phyloP scores from a whole-genome alignment of 176 grass and related monocot genomes.

The Oropetium thomaeum region DNA sequence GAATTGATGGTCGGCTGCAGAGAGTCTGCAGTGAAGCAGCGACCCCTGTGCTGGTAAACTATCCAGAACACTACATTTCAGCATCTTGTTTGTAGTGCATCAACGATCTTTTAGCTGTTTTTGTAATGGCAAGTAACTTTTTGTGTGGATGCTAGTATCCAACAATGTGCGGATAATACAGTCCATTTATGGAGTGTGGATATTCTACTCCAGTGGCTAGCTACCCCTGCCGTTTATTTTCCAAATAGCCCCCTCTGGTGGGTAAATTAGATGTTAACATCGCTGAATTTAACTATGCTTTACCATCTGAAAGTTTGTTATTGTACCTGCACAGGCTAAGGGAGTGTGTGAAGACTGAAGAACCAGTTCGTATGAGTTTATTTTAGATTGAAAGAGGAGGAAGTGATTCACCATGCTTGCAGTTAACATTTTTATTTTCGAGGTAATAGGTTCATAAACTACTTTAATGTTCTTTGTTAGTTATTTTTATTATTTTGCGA shows the following conservation, averaged over 20 bases:
- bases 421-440: neutral
- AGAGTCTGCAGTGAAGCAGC: neutral
- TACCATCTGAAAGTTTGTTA: neutral
- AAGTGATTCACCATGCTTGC: neutral
- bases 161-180: neutral
- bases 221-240: too few relatives aligned
- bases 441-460: conserved; percentile 6
- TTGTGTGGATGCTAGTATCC: conserved; percentile 1
- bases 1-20: neutral
- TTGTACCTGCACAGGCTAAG: neutral
- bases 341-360: neutral
- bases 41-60: conserved; percentile 9
- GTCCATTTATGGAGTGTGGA: neutral
- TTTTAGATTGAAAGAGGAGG: neutral
- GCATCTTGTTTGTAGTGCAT: neutral
- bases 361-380: neutral
- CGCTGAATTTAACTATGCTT: neutral
- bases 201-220: too few relatives aligned
- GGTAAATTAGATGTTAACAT: too few relatives aligned
- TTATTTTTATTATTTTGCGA: too few relatives aligned
- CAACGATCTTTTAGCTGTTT: neutral
- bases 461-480: neutral
- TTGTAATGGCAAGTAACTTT: conserved; percentile 6
- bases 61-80: neutral
- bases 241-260: too few relatives aligned